Evolutionary conservation across 805 yeast species (phyloP), one percentile per base, ranked within the genome.

Genomic region (Wickerhamiella galacta): DNA sequence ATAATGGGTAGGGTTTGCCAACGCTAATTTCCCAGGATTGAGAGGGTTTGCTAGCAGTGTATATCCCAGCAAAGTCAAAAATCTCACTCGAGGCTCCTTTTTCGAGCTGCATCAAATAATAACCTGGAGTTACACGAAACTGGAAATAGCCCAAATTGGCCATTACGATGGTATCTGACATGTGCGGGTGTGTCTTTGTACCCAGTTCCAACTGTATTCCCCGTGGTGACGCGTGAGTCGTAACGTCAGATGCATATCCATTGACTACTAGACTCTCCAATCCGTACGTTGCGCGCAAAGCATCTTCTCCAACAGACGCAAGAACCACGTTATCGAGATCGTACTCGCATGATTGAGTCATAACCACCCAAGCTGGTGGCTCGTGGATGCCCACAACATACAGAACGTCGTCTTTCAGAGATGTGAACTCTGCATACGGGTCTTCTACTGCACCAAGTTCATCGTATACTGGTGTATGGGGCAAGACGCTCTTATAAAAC

Each of bases 141-240:
- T 85, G 95, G 34, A 77, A 68, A 52, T 87, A 87, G 0, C 95
- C 95, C 40, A 75, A 60, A 25, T 78, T 75, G 1, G 74, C 66
- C 90, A 87, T 78, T 1, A 83, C 72, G 24, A 56, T 59, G 0
- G 94, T 75, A 41, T 73, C 81, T 6, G 39, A 33, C 2, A 41
- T 6, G 7, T 28, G 37, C 3, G 24, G 20, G 3, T 34, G 48
- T 15, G 31, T 44, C 37, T n/a, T 41, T 21, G 34, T 45, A 35
- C 18, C 47, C 1, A 73, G 47, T 15, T 61, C 60, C 3, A 81
- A 45, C 3, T 63, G 58, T 11, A 75, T 44, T 1, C 77, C 79
- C 0, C 66, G 33, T n/a, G 45, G 56, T 0, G 79, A 73, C 1
- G 66, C 57, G 0, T 53, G 58, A 11, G 41, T 40, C 2, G 53